These are phyloP conservation scores for Fusarium denticulatum DNA, from an alignment of 2,329 filamentous ascomycete species.

Conservation along the genomic window DNA sequence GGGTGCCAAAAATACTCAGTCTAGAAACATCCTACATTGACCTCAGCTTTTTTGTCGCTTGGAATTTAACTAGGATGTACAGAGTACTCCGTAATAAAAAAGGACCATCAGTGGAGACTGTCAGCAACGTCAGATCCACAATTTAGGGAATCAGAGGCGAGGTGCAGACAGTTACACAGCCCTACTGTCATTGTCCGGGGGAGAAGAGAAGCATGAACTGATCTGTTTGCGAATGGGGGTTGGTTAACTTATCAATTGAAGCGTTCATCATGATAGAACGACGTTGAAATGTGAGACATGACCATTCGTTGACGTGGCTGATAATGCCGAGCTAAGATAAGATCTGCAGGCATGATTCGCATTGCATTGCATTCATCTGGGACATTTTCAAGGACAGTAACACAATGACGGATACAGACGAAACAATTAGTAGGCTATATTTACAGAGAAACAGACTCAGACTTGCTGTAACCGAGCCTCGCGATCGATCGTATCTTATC, in stretches of 20 bases:
- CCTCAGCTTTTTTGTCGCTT: neutral
- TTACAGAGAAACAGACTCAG: neutral
- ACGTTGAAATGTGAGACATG: constrained; percentile 6
- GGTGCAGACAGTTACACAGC: constrained; percentile 23
- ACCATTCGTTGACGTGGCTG: constrained; percentile 3
- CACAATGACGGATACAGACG: neutral
- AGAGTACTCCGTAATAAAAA: too few species aligned
- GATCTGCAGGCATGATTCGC: constrained; percentile 3
- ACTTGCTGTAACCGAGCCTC: neutral
- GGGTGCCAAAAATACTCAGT: neutral
- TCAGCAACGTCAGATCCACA: constrained; percentile 23
- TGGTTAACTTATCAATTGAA: neutral
- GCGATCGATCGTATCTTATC: constrained; percentile 3
- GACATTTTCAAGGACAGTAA: neutral
- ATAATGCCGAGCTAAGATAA: neutral
- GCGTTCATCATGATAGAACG: neutral
- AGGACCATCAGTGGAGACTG: constrained; percentile 12
- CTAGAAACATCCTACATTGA: accelerated
- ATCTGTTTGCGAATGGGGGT: neutral
- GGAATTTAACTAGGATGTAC: too few species aligned
- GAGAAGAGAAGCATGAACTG: neutral
- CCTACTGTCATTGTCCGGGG: neutral
- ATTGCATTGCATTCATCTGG: neutral
- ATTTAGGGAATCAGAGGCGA: constrained; percentile 22
- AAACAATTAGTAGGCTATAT: neutral